A percentile compares a stretch with the other conserved stretches of the same genome.
These are phyloP conservation scores for Fusarium aywerte DNA, from an alignment of 2,329 filamentous ascomycete species.

Conservation along the genomic window DNA sequence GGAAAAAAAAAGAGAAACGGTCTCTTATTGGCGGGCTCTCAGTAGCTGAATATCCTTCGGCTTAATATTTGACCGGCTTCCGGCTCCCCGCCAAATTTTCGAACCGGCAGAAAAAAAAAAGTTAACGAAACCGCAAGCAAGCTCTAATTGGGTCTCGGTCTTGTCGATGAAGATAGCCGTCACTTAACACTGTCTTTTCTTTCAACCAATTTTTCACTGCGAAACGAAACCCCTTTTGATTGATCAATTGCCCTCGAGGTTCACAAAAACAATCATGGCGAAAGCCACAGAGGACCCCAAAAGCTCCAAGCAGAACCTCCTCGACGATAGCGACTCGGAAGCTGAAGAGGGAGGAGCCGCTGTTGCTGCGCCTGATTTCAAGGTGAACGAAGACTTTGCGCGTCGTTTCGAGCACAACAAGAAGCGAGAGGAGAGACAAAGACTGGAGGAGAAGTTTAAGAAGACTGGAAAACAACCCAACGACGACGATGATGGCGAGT, in stretches of 20 bases:
- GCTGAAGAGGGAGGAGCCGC: conserved; percentile 56
- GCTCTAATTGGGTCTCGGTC: conserved; percentile 32
- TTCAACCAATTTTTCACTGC: background rate
- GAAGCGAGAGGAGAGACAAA: conserved; percentile 87
- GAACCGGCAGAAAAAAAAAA: conserved; percentile 48
- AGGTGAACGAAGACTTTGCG: conserved; percentile 91
- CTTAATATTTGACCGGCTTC: conserved; percentile 18
- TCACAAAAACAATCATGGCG: conserved; percentile 22
- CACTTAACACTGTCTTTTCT: conserved; percentile 10
- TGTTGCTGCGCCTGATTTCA: conserved; percentile 65
- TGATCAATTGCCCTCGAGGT: background rate
- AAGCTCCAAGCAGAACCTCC: conserved; percentile 59
- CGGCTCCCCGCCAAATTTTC: conserved; percentile 50
- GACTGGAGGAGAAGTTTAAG: conserved; percentile 86
- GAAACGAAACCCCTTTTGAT: background rate
- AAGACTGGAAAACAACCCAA: conserved; percentile 56
- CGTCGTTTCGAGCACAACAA: conserved; percentile 95
- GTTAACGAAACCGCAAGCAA: conserved; percentile 23
- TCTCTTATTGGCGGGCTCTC: conserved; percentile 13
- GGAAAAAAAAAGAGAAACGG: conserved; percentile 3
- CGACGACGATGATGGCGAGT: conserved; percentile 63
- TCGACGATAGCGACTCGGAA: conserved; percentile 67
- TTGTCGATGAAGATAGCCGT: conserved; percentile 24
- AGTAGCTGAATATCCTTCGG: background rate
- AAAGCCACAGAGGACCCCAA: conserved; percentile 47